These are phyloP conservation scores for Bassia scoparia DNA, from an alignment of 148 eudicot genomes.

Conservation along the genomic window DNA sequence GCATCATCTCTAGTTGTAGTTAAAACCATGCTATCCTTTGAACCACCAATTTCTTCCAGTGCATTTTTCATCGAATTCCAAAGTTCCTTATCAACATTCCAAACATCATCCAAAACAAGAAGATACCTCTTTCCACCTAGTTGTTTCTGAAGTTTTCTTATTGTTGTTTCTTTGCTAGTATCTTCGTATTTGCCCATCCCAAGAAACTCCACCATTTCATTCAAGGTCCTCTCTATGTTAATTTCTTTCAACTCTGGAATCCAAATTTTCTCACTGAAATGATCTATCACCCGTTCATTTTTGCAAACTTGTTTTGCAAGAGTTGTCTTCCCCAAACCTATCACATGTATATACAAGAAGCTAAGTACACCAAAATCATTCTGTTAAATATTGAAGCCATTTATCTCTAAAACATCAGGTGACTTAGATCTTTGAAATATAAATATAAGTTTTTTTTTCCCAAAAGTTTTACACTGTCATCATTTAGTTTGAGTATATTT, in stretches of 20 bases:
- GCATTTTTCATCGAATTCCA: background rate
- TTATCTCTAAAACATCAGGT: too few species aligned
- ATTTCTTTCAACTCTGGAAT: background rate
- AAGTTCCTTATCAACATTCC: background rate
- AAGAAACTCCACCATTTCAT: background rate
- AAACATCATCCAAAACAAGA: constrained; percentile 14
- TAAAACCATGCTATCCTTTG: background rate
- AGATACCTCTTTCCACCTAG: constrained; percentile 1
- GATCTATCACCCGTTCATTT: background rate
- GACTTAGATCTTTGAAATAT: too few species aligned
- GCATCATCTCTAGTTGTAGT: constrained; percentile 1
- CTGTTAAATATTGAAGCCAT: too few species aligned
- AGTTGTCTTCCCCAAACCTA: too few species aligned
- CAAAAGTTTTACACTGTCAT: too few species aligned
- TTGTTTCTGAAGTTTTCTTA: background rate
- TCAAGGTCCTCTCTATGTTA: background rate
- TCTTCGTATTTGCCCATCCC: background rate
- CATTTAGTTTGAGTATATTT: too few species aligned
- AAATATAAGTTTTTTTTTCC: too few species aligned
- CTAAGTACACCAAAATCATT: too few species aligned
- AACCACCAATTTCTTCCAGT: constrained; percentile 1
- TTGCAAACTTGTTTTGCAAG: background rate
- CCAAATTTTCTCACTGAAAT: constrained; percentile 3
- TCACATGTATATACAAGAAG: background rate
- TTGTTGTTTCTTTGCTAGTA: background rate